Evolutionary conservation across 2,329 filamentous ascomycete species (phyloP), one percentile per base, ranked within the genome.

Genomic region (Colletotrichum camelliae): DNA sequence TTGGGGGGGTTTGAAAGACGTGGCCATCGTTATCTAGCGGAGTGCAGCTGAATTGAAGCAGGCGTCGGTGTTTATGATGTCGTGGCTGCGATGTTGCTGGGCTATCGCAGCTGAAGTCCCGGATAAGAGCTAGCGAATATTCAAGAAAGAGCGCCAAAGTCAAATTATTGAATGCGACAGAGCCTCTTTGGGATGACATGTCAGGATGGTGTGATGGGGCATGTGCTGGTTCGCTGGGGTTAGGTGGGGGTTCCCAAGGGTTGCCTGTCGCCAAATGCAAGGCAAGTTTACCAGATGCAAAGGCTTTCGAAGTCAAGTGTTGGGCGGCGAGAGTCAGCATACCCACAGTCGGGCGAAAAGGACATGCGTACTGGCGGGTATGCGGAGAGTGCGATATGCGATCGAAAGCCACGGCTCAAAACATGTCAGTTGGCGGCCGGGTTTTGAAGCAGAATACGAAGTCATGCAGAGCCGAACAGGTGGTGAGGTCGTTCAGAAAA

Each of bases 131-230:
- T 43, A 24, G 71, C 60, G 21, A 29, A 16, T 24, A 66, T 71
- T 65, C 55, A 52, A 13, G 16, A 67, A 29, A 35, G 52, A 73
- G 73, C 70, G 43, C 64, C 60, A 10, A 10, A 21, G 24, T 52
- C 33, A 62, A 70, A 67, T 29, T 75, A 75, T 70, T 57, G 37
- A 58, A 75, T 75, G 60, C 29, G n/a, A 67, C 52, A 70, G 66
- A 75, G 66, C 71, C 74, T 71, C 35, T 75, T 75, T 48, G 21
- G 74, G 71, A 61, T 43, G 55, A 16, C 5, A 48, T 16, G 21
- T 16, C n/a, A 52, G 31, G 48, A 24, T 24, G 71, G 74, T 76
- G 70, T 71, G 48, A 43, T 43, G 66, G 12, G 15, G 21, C 13
- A n/a, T 18, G 7, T 33, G 8, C 21, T 57, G 71, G 52, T 76